phyloP scores from a whole-genome alignment of 345 rosid genomes.

The Isatis tinctoria region DNA sequence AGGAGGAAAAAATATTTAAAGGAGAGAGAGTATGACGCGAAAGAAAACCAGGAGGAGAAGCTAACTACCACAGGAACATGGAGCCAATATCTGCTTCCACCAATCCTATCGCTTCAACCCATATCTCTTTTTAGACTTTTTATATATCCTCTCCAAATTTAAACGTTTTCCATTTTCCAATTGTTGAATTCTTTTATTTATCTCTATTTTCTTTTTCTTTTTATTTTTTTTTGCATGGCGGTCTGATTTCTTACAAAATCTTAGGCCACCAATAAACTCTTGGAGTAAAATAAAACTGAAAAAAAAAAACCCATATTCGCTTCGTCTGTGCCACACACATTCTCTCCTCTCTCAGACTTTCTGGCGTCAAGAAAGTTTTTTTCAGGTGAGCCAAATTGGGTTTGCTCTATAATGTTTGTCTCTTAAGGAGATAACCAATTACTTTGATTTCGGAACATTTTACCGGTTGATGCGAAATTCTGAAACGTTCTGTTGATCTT shows the following conservation, averaged over 20 bases:
- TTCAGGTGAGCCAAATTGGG: conserved; percentile 14
- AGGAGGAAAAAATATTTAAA: too few species aligned
- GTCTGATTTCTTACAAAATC: conserved; percentile 6
- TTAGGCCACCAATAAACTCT: conserved; percentile 12
- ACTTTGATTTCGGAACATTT: not conserved
- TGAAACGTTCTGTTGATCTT: not conserved
- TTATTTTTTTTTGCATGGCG: conserved; percentile 12
- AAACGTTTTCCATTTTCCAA: not conserved
- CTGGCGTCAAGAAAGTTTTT: not conserved
- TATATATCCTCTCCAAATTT: not conserved
- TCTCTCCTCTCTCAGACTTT: not conserved
- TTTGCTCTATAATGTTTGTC: not conserved
- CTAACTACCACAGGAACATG: conserved; percentile 42
- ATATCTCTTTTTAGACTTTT: conserved; percentile 38
- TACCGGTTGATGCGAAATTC: not conserved
- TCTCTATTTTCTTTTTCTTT: not conserved
- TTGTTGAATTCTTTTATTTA: not conserved
- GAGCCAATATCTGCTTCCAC: conserved; percentile 49
- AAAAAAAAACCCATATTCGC: not conserved
- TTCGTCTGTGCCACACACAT: conserved; percentile 30
- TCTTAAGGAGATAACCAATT: not conserved
- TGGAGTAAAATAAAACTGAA: not conserved
- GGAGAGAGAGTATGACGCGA: not conserved
- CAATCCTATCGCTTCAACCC: conserved; percentile 52
- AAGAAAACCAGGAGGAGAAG: conserved; percentile 26